Conservation (phyloP, 495 filamentous ascomycete genomes). For the Penicillium angulare region DNA sequence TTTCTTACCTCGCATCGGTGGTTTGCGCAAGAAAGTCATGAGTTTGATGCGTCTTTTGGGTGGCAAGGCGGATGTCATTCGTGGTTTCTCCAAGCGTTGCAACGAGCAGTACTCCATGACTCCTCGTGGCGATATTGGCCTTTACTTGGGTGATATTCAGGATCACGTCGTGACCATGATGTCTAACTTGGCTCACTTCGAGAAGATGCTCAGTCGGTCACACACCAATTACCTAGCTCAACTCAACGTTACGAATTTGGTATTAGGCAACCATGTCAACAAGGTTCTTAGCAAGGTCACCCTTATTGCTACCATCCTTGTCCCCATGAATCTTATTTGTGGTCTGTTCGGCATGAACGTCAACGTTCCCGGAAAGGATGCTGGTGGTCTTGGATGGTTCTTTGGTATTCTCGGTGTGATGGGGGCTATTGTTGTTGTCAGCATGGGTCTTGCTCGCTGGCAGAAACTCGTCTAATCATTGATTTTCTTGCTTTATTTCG, state of each 20-base stretch:
- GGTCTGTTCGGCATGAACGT: constrained; percentile 99
- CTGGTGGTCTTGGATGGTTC: constrained; percentile 64
- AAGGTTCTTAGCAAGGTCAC: constrained; percentile 90
- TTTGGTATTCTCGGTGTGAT: constrained; percentile 76
- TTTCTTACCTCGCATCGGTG: constrained; percentile 85
- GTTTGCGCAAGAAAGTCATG: constrained; percentile 91
- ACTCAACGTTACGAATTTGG: constrained; percentile 84
- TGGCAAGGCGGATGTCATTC: constrained; percentile 96
- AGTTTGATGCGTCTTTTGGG: constrained; percentile 87
- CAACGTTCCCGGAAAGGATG: constrained; percentile 64
- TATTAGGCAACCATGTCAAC: constrained; percentile 77
- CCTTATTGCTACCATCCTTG: constrained; percentile 88
- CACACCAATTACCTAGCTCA: constrained; percentile 97
- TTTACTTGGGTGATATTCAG: constrained; percentile 95
- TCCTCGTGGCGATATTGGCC: constrained; percentile 89
- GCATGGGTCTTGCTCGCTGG: constrained; percentile 46
- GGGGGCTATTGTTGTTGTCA: constrained; percentile 54
- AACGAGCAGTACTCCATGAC: constrained; percentile 95
- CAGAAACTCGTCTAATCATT: constrained; percentile 39
- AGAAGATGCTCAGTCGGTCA: constrained; percentile 94
- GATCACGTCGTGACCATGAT: constrained; percentile 99
- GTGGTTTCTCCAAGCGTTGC: constrained; percentile 95
- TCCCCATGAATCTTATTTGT: constrained; percentile 93
- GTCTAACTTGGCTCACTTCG: constrained; percentile 89
- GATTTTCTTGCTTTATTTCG: not conserved